Evolutionary conservation across 73 alveolate species (phyloP).

Genomic region (Loxodes magnus): DNA sequence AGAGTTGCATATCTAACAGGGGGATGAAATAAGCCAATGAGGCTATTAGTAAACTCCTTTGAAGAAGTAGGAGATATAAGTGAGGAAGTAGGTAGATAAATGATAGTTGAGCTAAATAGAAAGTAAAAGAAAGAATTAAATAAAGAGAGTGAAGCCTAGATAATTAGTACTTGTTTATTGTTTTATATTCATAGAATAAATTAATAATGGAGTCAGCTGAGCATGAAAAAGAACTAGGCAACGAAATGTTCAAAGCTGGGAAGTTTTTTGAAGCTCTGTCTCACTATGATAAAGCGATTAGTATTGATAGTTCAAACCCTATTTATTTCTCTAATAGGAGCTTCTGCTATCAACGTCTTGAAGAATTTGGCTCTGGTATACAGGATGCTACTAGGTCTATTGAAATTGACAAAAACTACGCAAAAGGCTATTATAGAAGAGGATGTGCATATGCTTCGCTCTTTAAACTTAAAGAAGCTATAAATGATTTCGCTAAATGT

Average conservation of each 20-base stretch:
- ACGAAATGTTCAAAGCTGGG: conserved; percentile 42
- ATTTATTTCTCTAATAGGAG: conserved; percentile 87
- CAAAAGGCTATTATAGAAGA: conserved; percentile 87
- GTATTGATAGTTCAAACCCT: conserved; percentile 36
- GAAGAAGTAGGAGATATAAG: too few species aligned
- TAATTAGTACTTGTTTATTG: too few species aligned
- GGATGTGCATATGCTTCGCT: conserved; percentile 83
- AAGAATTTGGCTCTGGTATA: conserved; percentile 92
- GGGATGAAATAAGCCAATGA: too few species aligned
- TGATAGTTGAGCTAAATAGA: too few species aligned
- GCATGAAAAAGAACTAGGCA: conserved; percentile 69
- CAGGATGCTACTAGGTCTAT: conserved; percentile 83
- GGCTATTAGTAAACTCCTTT: too few species aligned
- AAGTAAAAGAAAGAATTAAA: too few species aligned
- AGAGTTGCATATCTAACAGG: too few species aligned
- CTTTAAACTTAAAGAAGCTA: conserved; percentile 65
- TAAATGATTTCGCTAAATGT: conserved; percentile 55
- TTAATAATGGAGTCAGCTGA: too few species aligned
- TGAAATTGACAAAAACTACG: conserved; percentile 67
- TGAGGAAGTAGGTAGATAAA: too few species aligned
- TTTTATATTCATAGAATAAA: too few species aligned
- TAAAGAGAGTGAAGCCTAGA: too few species aligned
- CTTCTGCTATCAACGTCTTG: conserved; percentile 72
- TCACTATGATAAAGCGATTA: conserved; percentile 39
- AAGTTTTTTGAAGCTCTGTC: conserved; percentile 52